Evolutionary conservation across 192 early-diverging fungal species (phyloP).

Genomic region (Coemansia sp.): DNA sequence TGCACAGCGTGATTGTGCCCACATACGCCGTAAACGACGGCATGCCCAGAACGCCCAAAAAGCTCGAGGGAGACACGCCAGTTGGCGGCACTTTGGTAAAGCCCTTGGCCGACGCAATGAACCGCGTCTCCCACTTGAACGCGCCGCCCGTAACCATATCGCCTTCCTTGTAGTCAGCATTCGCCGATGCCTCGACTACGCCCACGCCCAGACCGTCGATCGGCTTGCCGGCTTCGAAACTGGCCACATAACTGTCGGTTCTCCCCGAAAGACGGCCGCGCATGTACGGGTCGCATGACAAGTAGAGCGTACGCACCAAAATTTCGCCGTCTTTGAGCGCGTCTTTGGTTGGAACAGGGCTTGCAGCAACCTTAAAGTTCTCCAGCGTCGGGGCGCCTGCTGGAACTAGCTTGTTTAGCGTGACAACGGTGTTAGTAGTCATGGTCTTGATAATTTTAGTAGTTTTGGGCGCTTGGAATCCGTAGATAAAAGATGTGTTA

Average conservation of each 20-base stretch:
- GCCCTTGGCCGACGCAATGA: constrained; percentile 36
- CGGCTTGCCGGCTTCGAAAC: constrained; percentile 59
- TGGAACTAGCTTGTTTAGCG: constrained; percentile 17
- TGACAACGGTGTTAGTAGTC: constrained; percentile 19
- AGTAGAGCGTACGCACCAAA: constrained; percentile 62
- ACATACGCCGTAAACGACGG: constrained; percentile 77
- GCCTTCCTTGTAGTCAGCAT: constrained; percentile 59
- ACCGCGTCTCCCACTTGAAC: constrained; percentile 61
- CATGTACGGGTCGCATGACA: constrained; percentile 81
- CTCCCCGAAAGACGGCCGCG: constrained; percentile 47
- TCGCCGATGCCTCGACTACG: constrained; percentile 66
- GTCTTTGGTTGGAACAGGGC: constrained; percentile 18
- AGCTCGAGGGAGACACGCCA: constrained; percentile 10
- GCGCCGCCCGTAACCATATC: constrained; percentile 62
- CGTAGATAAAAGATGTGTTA: too few species aligned
- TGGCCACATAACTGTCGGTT: constrained; percentile 59
- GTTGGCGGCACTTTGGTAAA: constrained; percentile 18
- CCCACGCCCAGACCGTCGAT: constrained; percentile 45
- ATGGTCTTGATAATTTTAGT: constrained; percentile 3
- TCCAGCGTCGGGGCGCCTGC: constrained; percentile 22
- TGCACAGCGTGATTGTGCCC: constrained; percentile 62
- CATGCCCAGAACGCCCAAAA: constrained; percentile 71
- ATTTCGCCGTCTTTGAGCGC: constrained; percentile 25
- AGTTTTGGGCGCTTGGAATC: not conserved
- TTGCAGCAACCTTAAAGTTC: constrained; percentile 30